Base-by-base conservation (phyloP, 1,284 basidiomycete genomes). In the Ustilago cynodontis region DNA sequence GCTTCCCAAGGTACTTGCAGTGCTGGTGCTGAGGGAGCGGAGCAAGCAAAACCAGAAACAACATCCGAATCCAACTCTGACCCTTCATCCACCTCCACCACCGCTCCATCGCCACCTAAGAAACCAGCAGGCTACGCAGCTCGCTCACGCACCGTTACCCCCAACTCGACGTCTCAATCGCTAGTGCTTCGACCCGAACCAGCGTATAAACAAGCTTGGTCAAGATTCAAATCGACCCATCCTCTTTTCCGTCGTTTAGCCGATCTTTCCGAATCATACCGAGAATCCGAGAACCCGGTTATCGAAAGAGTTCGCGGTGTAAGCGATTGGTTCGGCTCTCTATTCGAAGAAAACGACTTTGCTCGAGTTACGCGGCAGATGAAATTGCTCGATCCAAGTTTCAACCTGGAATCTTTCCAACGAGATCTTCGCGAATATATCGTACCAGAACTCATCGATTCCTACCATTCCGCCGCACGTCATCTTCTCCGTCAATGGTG, bases 281-380 rank as follows among this genome's bases (percentile, higher is more conserved):
- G 95, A 81, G 95, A 98, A 84, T 96, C 94, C 1, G 97, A 99
- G 86, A 93, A 96, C 82, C 93, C 95, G 1, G 87, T 98, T 53
- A 89, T 98, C 37, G 90, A 92, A 29, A 91, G 92, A 3, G 81
- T 98, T 64, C 92, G 97, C 50, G 89, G 90, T 3, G 91, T 98
- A 47, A 95, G 95, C 1, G 90, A 92, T 56, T 93, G 93, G 1
- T 89, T 99, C 53, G 93, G 93, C 1, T 90, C 91, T 3, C 93
- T 93, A 89, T 96, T 98, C 81, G 96, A 98, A 76, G 97, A 99
- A 88, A 99, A 94, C 83, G 97, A 99, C 88, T 96, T 93, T 47
- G 96, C 95, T 14, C 93, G 93, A 85, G 97, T 99, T 26, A 91
- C 93, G 82, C 90, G 93, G 60, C 88, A 92, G 82, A 93, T 98